Evolutionary conservation across 2,329 filamentous ascomycete species (phyloP).

Genomic region (Leptographium procerum): DNA sequence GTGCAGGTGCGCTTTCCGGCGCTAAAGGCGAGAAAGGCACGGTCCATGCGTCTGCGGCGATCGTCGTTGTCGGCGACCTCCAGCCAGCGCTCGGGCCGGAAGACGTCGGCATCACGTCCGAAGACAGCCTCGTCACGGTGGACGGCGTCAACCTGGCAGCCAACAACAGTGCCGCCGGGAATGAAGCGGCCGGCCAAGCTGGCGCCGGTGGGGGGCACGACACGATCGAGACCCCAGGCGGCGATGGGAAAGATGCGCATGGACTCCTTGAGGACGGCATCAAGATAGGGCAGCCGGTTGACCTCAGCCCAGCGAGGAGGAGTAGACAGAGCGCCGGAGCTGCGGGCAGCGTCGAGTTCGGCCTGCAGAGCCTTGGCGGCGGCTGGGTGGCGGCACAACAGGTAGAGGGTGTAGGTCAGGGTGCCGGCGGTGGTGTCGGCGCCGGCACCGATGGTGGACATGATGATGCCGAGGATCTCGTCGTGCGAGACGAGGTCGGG

Average conservation of each 20-base stretch:
- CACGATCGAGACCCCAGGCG: conserved; percentile 9
- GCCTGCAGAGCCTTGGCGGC: conserved; percentile 2
- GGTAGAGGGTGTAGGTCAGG: conserved; percentile 10
- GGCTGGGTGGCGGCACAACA: conserved; percentile 8
- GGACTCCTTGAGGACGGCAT: conserved; percentile 14
- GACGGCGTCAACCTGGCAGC: neutral
- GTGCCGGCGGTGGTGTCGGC: conserved; percentile 14
- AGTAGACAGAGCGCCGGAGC: neutral
- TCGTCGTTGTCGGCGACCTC: neutral
- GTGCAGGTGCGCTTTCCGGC: conserved; percentile 3
- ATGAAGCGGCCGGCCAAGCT: conserved; percentile 10
- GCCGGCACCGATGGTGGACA: conserved; percentile 12
- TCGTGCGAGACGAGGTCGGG: neutral
- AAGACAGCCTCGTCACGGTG: no score
- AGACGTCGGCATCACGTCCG: no score
- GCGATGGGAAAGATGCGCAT: conserved; percentile 13
- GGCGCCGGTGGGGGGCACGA: conserved; percentile 8
- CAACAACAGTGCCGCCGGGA: conserved; percentile 9
- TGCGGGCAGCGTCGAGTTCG: conserved; percentile 9
- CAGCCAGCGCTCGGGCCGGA: no score
- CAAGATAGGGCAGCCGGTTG: conserved; percentile 12
- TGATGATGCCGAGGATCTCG: conserved; percentile 1
- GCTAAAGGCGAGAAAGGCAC: conserved; percentile 1
- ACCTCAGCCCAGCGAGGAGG: conserved; percentile 4
- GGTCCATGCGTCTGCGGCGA: neutral